Evolutionary conservation across 2,329 filamentous ascomycete genomes (phyloP).

Genomic region (Aspergillus niger): DNA sequence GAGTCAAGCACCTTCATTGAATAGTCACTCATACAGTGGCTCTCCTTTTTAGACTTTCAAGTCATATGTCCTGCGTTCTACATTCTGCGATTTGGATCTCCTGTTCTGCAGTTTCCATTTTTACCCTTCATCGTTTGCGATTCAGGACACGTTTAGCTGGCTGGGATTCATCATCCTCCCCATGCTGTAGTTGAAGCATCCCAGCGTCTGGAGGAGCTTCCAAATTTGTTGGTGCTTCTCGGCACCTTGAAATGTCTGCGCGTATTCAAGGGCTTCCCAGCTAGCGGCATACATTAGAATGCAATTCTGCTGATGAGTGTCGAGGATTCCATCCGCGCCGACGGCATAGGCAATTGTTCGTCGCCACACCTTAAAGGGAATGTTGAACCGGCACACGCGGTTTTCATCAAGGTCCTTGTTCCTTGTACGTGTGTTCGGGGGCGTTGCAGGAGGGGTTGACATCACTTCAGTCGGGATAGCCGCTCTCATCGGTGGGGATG

Average conservation of each 20-base stretch:
- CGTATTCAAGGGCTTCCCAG: constrained; percentile 32
- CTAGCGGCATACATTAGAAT: constrained; percentile 37
- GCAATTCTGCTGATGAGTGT: constrained; percentile 29
- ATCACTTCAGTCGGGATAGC: constrained; percentile 2
- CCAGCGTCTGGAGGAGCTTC: constrained; percentile 37
- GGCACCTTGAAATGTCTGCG: constrained; percentile 32
- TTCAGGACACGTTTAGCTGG: too few species aligned
- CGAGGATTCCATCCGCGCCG: constrained; percentile 28
- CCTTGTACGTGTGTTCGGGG: background rate
- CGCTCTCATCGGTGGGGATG: background rate
- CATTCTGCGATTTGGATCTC: too few species aligned
- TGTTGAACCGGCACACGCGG: constrained; percentile 26
- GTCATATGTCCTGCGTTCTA: too few species aligned
- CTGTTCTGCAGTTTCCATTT: background rate
- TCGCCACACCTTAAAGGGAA: constrained; percentile 33
- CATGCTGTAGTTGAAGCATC: constrained; percentile 35
- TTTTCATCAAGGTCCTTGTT: constrained; percentile 10
- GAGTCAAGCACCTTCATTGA: too few species aligned
- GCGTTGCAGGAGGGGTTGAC: background rate
- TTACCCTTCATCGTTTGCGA: background rate
- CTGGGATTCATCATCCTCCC: background rate
- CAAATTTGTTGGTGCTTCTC: constrained; percentile 37
- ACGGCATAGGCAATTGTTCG: constrained; percentile 34
- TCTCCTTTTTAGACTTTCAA: too few species aligned
- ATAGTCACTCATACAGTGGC: too few species aligned